Base-by-base conservation (phyloP, 2,329 filamentous ascomycete genomes). In the Periconia sp. region DNA sequence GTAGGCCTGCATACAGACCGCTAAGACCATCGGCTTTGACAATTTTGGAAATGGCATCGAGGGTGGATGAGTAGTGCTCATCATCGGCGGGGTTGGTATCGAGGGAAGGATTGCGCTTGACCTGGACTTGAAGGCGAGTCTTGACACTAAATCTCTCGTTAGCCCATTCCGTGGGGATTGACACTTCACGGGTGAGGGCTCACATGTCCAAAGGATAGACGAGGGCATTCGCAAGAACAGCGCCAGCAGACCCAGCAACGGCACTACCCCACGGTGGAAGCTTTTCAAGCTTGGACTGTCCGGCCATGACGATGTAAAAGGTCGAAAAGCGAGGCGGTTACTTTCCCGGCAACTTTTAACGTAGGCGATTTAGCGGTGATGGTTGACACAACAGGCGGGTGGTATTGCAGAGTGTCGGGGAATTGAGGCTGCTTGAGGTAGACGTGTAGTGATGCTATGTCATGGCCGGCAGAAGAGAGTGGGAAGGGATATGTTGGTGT, bases 121-220 rank as follows among this genome's bases (percentile, higher is more conserved):
- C 87, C 75, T 99, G 94, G 30, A 97, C 93, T 77, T 99, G 94
- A 31, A 99, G 83, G 54, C 92, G 88, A 46, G 94, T 99, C 79
- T 99, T 99, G 65, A 99, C 90, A 65, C 92, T 97, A 69, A n/a
- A 18, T 43, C 15, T 5, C 40, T 10, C 18, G 27, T 7, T 23
- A 37, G 27, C 14, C 27, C 20, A 47, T 35, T 19, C 35, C 33
- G 10, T n/a, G 11, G 10, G 13, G 33, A 14, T 40, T 45, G 19
- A 44, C 45, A 40, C 41, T 46, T 5, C 23, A 27, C 23, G 23
- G 8, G 40, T 41, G 37, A 27, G 43, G 20, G 57, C 89, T 80
- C 81, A 96, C 92, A 99, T 92, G 76, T 99, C 94, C 56, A 99
- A 82, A 45, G 94, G 94, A 76, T 99, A 99, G 53, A 97, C 93